These are phyloP conservation scores for Phytophthora macrochlamydospora DNA, from an alignment of 352 stramenopile genomes.

Conservation along the genomic window DNA sequence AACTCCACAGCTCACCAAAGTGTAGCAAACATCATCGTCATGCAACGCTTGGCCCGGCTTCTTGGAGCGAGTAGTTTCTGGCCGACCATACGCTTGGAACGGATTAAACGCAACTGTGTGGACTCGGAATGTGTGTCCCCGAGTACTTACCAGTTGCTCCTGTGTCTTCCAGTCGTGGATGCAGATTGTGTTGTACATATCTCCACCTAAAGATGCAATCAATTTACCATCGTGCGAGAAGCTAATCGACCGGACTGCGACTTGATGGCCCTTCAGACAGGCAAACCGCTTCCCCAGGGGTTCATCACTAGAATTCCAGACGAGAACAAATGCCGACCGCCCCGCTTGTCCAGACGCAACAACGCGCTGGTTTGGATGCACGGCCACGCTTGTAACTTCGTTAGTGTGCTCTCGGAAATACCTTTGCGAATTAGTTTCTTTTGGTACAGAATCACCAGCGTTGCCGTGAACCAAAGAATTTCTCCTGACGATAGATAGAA, in stretches of 20 bases:
- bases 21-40: slow-evolving; percentile 76
- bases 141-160: slow-evolving; percentile 53
- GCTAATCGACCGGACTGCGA: slow-evolving; percentile 63
- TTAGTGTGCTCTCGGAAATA: slow-evolving; percentile 69
- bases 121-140: slow-evolving; percentile 72
- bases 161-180: slow-evolving; percentile 76
- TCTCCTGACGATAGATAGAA: slow-evolving; percentile 67
- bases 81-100: slow-evolving; percentile 67
- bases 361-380: slow-evolving; percentile 68
- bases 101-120: slow-evolving; percentile 73
- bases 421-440: slow-evolving; percentile 52
- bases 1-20: slow-evolving; percentile 71
- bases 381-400: slow-evolving; percentile 53
- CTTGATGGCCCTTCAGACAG: slow-evolving; percentile 55
- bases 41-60: slow-evolving; percentile 65
- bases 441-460: slow-evolving; percentile 66
- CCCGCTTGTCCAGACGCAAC: slow-evolving; percentile 68
- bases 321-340: slow-evolving; percentile 59
- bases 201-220: slow-evolving; percentile 63
- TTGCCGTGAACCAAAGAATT: slow-evolving; percentile 67
- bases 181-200: slow-evolving; percentile 84
- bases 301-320: slow-evolving; percentile 74
- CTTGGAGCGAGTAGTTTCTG: slow-evolving; percentile 53
- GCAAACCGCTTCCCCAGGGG: slow-evolving; percentile 59
- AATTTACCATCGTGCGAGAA: slow-evolving; percentile 79